These are phyloP conservation scores for Phalaenopsis aphrodite DNA, from an alignment of 106 monocot genomes.

Conservation along the genomic window DNA sequence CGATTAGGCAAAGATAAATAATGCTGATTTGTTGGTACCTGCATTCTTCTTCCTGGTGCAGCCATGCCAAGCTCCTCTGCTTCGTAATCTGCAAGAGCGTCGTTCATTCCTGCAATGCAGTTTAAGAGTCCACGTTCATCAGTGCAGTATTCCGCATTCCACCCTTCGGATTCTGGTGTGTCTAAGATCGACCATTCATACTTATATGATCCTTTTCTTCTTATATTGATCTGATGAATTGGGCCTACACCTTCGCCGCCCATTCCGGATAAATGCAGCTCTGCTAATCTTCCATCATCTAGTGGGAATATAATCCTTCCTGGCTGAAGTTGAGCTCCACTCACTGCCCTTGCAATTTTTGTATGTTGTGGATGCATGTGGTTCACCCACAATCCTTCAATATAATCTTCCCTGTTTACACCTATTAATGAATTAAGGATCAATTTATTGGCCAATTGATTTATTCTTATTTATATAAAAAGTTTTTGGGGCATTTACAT, in stretches of 20 bases:
- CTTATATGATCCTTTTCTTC: constrained; percentile 44
- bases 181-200: constrained; percentile 86
- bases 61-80: constrained; percentile 14
- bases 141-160: constrained; percentile 90
- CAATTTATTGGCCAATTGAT: not conserved
- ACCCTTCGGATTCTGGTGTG: constrained; percentile 86
- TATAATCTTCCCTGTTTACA: constrained; percentile 22
- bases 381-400: constrained; percentile 55
- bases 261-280: constrained; percentile 62
- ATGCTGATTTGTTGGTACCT: constrained; percentile 26
- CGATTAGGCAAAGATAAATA: constrained; percentile 31
- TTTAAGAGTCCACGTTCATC: constrained; percentile 64
- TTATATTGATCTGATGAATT: constrained; percentile 20
- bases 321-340: constrained; percentile 58
- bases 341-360: constrained; percentile 57
- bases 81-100: constrained; percentile 22
- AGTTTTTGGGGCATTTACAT: no score
- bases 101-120: constrained; percentile 65
- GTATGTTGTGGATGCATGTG: constrained; percentile 69
- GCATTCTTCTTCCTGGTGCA: not conserved
- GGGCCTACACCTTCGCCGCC: constrained; percentile 59
- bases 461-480: not conserved
- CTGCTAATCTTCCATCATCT: constrained; percentile 81
- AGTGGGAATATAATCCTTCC: constrained; percentile 70
- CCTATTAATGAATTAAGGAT: constrained; percentile 20